These are phyloP conservation scores for Psilocybe azurescens DNA, from an alignment of 768 basidiomycete species.

Conservation along the genomic window DNA sequence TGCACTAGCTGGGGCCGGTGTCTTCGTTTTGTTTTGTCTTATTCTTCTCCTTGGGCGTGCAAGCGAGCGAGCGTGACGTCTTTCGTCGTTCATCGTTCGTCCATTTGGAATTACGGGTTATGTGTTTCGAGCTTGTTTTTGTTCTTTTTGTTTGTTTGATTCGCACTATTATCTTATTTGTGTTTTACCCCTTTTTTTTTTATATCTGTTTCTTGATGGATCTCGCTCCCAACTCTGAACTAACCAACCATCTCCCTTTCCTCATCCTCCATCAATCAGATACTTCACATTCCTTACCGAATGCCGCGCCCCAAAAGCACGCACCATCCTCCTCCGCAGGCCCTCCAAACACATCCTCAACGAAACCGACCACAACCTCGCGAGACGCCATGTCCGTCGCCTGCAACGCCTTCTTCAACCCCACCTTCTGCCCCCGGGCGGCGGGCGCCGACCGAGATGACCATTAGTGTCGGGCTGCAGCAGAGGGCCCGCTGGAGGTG, in stretches of 20 bases:
- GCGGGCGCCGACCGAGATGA: conserved; percentile 99
- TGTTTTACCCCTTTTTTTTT: no score
- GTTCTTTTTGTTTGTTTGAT: no score
- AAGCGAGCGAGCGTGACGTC: no score
- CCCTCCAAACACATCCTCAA: conserved; percentile 98
- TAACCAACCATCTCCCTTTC: neutral
- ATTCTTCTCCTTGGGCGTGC: no score
- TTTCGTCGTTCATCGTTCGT: no score
- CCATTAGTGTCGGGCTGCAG: conserved; percentile 87
- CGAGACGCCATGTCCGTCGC: conserved; percentile 98
- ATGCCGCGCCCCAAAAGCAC: conserved; percentile 90
- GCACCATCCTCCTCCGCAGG: conserved; percentile 90
- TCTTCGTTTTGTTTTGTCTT: no score
- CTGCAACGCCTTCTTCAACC: conserved; percentile 96
- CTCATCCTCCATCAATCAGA: conserved; percentile 48
- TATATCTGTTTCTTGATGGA: no score
- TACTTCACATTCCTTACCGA: conserved; percentile 97
- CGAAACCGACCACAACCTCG: conserved; percentile 96
- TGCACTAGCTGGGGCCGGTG: no score
- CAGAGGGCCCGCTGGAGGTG: conserved; percentile 67
- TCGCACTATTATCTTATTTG: no score
- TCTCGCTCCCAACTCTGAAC: no score
- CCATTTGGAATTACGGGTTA: no score
- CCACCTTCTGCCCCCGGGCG: conserved; percentile 91
- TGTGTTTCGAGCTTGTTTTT: no score